Evolutionary conservation across 305 asterid species (phyloP).

Genomic region (Fraxinus dipetala): DNA sequence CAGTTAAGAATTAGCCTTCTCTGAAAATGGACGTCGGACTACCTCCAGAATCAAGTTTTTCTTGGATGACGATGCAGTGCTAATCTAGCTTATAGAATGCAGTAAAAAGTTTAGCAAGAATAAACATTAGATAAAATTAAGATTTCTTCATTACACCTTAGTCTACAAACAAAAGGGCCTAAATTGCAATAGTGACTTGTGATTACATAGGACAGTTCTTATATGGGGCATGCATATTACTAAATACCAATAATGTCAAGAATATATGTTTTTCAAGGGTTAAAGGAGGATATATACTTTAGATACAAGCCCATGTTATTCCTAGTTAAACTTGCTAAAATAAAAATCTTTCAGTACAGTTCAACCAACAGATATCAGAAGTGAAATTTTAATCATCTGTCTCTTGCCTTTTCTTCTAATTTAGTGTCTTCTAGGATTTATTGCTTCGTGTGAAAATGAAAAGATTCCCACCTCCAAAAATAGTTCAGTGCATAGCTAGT

Average conservation of each 20-base stretch:
- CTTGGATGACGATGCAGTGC: no score
- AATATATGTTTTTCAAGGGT: no score
- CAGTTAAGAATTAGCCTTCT: background rate
- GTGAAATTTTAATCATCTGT: background rate
- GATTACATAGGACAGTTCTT: no score
- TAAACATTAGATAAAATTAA: no score
- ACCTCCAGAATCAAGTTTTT: background rate
- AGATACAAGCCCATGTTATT: background rate
- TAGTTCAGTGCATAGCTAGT: background rate
- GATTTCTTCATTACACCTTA: no score
- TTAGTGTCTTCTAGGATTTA: background rate
- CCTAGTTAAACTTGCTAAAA: background rate
- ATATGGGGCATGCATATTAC: no score
- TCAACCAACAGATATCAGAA: background rate
- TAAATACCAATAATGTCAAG: no score
- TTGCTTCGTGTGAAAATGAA: background rate
- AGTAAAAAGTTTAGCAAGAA: no score
- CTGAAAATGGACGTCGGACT: background rate
- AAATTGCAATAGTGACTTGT: no score
- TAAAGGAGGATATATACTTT: no score
- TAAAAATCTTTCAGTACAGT: background rate
- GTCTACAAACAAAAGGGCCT: no score
- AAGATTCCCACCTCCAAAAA: background rate
- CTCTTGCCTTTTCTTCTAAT: background rate
- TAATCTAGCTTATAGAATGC: no score